These are phyloP conservation scores for Acrodontium crateriforme DNA, from an alignment of 2,329 filamentous ascomycete genomes.

Conservation along the genomic window DNA sequence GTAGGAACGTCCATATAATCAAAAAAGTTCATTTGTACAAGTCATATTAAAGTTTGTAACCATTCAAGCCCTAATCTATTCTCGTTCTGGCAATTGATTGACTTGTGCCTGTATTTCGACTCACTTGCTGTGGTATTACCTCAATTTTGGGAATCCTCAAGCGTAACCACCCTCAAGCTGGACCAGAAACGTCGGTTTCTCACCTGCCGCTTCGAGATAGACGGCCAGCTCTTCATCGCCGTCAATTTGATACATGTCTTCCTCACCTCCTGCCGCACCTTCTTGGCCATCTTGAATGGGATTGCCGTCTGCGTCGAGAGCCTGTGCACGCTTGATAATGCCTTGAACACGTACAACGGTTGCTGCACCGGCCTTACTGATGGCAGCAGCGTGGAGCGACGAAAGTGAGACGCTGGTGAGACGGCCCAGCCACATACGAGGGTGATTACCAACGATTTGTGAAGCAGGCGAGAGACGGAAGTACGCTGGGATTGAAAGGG, in stretches of 20 bases:
- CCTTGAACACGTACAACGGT: conserved; percentile 51
- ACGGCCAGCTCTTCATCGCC: conserved; percentile 58
- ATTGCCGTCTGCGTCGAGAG: background rate
- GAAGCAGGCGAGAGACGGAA: conserved; percentile 57
- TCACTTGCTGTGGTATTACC: too few relatives aligned
- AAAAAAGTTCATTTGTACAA: too few relatives aligned
- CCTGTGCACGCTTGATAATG: conserved; percentile 42
- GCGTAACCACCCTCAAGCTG: conserved; percentile 16
- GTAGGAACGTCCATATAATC: too few relatives aligned
- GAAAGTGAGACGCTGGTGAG: conserved; percentile 43
- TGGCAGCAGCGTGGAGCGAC: conserved; percentile 50
- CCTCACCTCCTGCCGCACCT: conserved; percentile 39
- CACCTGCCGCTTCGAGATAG: conserved; percentile 50
- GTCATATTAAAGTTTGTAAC: too few relatives aligned
- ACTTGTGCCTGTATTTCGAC: too few relatives aligned
- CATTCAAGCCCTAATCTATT: too few relatives aligned
- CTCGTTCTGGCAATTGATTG: too few relatives aligned
- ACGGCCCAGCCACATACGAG: conserved; percentile 51
- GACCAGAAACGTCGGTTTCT: conserved; percentile 39
- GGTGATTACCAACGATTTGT: conserved; percentile 34
- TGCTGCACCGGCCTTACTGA: conserved; percentile 42
- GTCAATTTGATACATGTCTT: conserved; percentile 51
- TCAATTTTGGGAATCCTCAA: too few relatives aligned
- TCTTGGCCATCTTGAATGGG: conserved; percentile 7
- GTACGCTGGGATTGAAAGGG: conserved; percentile 44